Base-by-base conservation (phyloP, 2,329 filamentous ascomycete genomes). In the Arthrobotrys conoides region DNA sequence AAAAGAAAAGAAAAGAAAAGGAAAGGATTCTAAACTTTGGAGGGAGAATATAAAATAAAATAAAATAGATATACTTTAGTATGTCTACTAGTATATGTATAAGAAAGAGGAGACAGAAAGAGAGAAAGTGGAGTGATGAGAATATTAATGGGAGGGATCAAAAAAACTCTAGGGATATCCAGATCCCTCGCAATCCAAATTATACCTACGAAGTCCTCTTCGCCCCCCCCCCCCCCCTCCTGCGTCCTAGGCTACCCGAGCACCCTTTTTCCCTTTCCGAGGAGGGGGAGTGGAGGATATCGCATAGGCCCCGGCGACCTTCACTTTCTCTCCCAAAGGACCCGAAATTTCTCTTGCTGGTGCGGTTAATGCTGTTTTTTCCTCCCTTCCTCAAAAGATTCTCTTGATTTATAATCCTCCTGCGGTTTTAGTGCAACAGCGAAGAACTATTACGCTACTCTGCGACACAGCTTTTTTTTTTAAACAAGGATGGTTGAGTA, bases 341-440 rank as follows among this genome's bases (percentile, higher is more conserved):
- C 55, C 64, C 48, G 59, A 69, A 46, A 55, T 44, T 44, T 59
- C n/a, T n/a, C n/a, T 61, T 24, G 57, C 36, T 36, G 36, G 57
- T 44, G 57, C 36, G 36, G 57, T 61, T 61, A 61, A 61, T 36
- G 2, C 8, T 46, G 2, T 9, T 46, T 38, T 61, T 61, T 61
- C 41, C 41, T 16, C 18, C 27, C 27, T 30, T 44, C 57, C 20
- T 27, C 53, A 38, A 44, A 30, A 27, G 36, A 38, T 12, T 33
- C 44, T 69, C 64, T 76, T 76, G 72, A 76, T 76, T 76, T 76
- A 64, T 76, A 76, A 76, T 76, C 72, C 72, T 76, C 72, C 72
- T 76, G 72, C 72, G 72, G 36, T 76, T 76, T 76, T 75, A 68
- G 71, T 75, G 63, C 64, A 63, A 33, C 51, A n/a, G 48, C 27